Percentiles rank a stretch among this genome's conserved stretches.
These are phyloP conservation scores for Arthromyces matolae DNA, from an alignment of 768 basidiomycete genomes.

Conservation along the genomic window DNA sequence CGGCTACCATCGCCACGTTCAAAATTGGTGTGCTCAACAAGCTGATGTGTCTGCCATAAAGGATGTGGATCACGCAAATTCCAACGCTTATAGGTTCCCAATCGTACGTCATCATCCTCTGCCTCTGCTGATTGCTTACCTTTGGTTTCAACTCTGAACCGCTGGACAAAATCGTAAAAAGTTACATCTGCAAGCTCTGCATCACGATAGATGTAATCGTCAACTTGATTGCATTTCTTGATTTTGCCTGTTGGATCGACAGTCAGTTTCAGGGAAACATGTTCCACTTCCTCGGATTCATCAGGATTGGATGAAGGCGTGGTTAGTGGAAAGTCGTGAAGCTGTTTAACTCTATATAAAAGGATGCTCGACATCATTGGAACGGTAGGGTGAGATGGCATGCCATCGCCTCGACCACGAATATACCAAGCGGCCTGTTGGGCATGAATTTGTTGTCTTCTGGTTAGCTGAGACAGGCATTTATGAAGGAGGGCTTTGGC, in stretches of 20 bases:
- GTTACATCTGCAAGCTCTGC: slow-evolving; percentile 11
- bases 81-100: not conserved
- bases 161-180: slow-evolving; percentile 28
- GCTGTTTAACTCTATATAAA: slow-evolving; percentile 6
- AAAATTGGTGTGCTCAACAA: slow-evolving; percentile 13
- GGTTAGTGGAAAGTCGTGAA: too few species aligned
- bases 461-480: slow-evolving; percentile 25
- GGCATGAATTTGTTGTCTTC: slow-evolving; percentile 30
- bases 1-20: slow-evolving; percentile 5
- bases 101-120: not conserved
- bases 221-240: slow-evolving; percentile 18
- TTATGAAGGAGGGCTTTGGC: slow-evolving; percentile 26
- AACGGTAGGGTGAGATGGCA: slow-evolving; percentile 25
- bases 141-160: slow-evolving; percentile 9
- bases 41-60: slow-evolving; percentile 9
- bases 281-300: too few species aligned
- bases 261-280: too few species aligned
- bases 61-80: slow-evolving; percentile 10
- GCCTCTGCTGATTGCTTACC: too few species aligned
- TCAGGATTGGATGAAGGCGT: too few species aligned
- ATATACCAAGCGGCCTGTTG: slow-evolving; percentile 33
- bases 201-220: slow-evolving; percentile 23
- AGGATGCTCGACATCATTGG: slow-evolving; percentile 22
- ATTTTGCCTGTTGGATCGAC: too few species aligned
- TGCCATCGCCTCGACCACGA: slow-evolving; percentile 18